Conservation (phyloP, 2,329 filamentous ascomycete genomes). For the Beauveria pseudobassiana region DNA sequence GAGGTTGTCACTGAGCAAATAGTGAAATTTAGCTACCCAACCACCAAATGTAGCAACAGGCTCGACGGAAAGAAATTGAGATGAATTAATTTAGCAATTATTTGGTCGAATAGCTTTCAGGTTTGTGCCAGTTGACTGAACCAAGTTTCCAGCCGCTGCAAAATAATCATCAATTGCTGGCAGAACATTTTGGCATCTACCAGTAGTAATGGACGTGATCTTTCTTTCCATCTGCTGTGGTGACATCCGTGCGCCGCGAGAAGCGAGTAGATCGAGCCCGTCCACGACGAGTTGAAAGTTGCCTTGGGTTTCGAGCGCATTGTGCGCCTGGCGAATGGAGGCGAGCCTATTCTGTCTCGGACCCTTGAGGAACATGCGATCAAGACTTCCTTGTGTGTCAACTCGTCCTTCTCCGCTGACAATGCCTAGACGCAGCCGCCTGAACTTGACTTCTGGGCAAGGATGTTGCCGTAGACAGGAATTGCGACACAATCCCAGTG, state of each 20-base stretch:
- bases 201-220: not conserved
- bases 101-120: not conserved
- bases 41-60: not conserved
- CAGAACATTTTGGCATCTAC: not conserved
- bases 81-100: not conserved
- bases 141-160: not conserved
- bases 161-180: not conserved
- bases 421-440: not conserved
- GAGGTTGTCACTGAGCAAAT: not conserved
- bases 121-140: not conserved
- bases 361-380: not conserved
- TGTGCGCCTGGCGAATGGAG: not conserved
- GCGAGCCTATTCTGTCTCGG: not conserved
- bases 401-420: not conserved
- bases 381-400: not conserved
- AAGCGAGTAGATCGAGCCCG: not conserved
- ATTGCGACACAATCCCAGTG: not conserved
- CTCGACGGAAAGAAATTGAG: not conserved
- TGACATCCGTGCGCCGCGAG: not conserved
- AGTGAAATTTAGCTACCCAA: not conserved
- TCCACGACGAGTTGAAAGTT: not conserved
- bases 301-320: not conserved
- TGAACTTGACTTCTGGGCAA: not conserved
- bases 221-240: not conserved
- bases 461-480: not conserved